These are phyloP conservation scores for Ceratocystis smalleyi DNA, from an alignment of 2,329 filamentous ascomycete species.

Conservation along the genomic window DNA sequence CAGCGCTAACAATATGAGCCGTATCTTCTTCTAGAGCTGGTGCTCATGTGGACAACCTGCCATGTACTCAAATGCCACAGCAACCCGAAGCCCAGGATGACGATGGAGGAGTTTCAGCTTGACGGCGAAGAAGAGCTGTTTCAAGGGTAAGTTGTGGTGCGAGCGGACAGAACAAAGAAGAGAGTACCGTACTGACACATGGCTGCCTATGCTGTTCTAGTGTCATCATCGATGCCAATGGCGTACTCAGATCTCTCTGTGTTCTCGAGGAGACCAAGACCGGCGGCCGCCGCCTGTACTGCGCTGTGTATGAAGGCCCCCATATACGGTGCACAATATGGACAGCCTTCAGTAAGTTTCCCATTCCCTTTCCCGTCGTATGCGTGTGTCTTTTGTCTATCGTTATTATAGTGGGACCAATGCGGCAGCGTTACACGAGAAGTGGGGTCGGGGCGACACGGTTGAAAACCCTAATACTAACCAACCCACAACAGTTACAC, in stretches of 20 bases:
- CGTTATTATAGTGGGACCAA: background rate
- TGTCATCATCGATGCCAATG: conserved; percentile 40
- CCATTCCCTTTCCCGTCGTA: no score
- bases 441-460: background rate
- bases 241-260: conserved; percentile 34
- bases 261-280: conserved; percentile 38
- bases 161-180: background rate
- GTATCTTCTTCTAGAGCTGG: background rate
- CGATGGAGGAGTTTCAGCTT: conserved; percentile 18
- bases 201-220: conserved; percentile 23
- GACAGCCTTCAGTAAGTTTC: conserved; percentile 44
- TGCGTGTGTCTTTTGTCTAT: background rate
- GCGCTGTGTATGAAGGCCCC: conserved; percentile 29
- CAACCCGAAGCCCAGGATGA: conserved; percentile 26
- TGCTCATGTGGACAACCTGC: conserved; percentile 25
- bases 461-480: background rate
- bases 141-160: conserved; percentile 29
- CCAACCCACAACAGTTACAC: conserved; percentile 31
- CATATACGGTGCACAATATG: conserved; percentile 24
- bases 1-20: background rate
- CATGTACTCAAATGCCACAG: conserved; percentile 31
- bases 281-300: conserved; percentile 37
- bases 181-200: background rate
- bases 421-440: background rate
- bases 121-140: conserved; percentile 37